Evolutionary conservation across 1,139 yeast genomes (phyloP).

Genomic region (Geotrichum cucujoidarum): DNA sequence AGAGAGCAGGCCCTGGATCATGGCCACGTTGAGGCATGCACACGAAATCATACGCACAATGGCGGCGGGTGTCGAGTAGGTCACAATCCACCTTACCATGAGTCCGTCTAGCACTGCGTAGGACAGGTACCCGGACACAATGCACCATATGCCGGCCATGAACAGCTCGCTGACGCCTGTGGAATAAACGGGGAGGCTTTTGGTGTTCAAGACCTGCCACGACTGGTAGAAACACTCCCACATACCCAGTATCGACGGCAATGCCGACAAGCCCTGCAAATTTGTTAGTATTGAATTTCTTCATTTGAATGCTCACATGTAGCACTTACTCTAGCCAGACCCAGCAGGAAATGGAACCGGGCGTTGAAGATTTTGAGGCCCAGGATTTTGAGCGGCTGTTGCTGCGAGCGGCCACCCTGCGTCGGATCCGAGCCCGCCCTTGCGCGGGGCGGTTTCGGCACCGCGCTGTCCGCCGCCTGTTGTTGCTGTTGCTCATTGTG

Average conservation of each 20-base stretch:
- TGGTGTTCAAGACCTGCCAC: conserved; percentile 28
- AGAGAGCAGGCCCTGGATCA: conserved; percentile 64
- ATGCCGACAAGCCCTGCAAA: conserved; percentile 57
- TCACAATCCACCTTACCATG: conserved; percentile 87
- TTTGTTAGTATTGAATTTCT: not conserved
- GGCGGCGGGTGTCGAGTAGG: conserved; percentile 83
- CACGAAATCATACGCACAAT: conserved; percentile 78
- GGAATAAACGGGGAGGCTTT: conserved; percentile 29
- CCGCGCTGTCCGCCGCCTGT: not conserved
- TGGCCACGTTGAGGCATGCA: conserved; percentile 65
- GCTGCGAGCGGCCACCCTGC: conserved; percentile 17
- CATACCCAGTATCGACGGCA: conserved; percentile 59
- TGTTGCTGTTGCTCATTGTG: too few relatives aligned
- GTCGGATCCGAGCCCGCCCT: conserved; percentile 20
- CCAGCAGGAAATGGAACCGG: conserved; percentile 64
- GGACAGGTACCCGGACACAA: conserved; percentile 79
- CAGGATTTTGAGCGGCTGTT: conserved; percentile 45
- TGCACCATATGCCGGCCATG: conserved; percentile 45
- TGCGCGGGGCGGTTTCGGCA: not conserved
- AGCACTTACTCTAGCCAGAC: conserved; percentile 30
- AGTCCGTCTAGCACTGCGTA: conserved; percentile 83
- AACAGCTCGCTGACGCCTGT: conserved; percentile 39
- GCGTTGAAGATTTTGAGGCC: conserved; percentile 69
- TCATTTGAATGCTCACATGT: not conserved
- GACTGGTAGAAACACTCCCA: conserved; percentile 50